Evolutionary conservation across 495 filamentous ascomycete genomes (phyloP).

Genomic region (Xanthoparmelia taractica): DNA sequence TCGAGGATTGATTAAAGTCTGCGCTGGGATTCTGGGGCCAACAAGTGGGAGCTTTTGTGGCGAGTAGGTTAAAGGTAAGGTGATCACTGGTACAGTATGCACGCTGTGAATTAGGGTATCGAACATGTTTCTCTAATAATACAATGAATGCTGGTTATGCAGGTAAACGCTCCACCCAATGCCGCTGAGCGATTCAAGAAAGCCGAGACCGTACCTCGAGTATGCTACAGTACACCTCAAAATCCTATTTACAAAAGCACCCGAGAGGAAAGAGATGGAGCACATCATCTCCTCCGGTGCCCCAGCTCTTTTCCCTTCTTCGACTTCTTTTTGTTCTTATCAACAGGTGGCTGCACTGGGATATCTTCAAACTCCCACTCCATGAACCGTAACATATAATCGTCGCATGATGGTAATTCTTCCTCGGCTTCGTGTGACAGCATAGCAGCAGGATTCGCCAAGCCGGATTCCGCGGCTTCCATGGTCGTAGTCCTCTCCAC

Average conservation of each 20-base stretch:
- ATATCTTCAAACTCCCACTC: constrained; percentile 69
- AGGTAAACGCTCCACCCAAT: not conserved
- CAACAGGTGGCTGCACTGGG: constrained; percentile 67
- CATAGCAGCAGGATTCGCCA: constrained; percentile 18
- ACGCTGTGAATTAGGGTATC: not conserved
- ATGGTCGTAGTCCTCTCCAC: constrained; percentile 41
- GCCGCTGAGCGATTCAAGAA: not conserved
- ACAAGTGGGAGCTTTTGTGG: not conserved
- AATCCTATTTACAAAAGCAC: not conserved
- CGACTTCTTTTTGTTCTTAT: constrained; percentile 70
- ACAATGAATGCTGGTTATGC: not conserved
- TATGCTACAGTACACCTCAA: not conserved
- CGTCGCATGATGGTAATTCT: constrained; percentile 40
- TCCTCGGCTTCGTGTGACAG: constrained; percentile 35
- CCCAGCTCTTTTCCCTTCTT: constrained; percentile 60
- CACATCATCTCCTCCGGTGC: constrained; percentile 25
- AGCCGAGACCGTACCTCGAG: not conserved
- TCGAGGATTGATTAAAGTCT: no score
- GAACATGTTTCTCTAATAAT: not conserved
- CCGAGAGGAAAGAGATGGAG: not conserved
- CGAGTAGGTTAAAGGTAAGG: not conserved
- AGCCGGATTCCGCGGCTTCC: constrained; percentile 35
- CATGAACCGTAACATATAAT: constrained; percentile 77
- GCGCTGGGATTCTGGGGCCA: no score
- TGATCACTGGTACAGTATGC: not conserved